Conservation (phyloP, 1,284 basidiomycete species). For the Cutaneotrichosporon cavernicola region DNA sequence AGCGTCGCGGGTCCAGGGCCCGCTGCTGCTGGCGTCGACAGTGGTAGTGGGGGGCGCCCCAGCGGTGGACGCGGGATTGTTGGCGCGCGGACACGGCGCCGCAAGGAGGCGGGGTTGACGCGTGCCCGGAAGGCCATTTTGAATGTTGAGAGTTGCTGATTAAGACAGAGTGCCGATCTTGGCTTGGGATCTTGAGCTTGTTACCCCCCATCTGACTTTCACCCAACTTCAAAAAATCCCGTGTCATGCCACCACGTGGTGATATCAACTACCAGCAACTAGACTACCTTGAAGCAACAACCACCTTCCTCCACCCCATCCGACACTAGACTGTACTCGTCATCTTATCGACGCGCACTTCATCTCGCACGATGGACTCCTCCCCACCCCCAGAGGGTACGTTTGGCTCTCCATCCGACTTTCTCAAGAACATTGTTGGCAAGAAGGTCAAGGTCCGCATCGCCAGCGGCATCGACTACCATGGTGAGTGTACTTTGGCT, state of each 20-base stretch:
- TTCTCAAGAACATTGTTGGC: conserved; percentile 89
- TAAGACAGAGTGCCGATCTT: background rate
- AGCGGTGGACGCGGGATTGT: background rate
- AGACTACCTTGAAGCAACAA: background rate
- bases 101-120: conserved; percentile 10
- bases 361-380: conserved; percentile 34
- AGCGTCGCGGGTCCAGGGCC: conserved; percentile 8
- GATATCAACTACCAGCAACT: background rate
- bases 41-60: conserved; percentile 5
- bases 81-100: conserved; percentile 4
- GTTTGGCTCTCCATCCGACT: conserved; percentile 78
- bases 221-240: background rate
- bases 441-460: conserved; percentile 91
- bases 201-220: no score
- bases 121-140: conserved; percentile 18
- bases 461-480: conserved; percentile 95
- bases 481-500: conserved; percentile 60
- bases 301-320: no score
- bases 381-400: conserved; percentile 30
- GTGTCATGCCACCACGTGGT: background rate
- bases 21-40: background rate
- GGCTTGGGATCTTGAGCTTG: background rate
- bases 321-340: background rate
- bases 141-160: background rate
- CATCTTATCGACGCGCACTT: background rate